phyloP scores from a whole-genome alignment of 768 basidiomycete genomes.

The Sutorius australiensis region DNA sequence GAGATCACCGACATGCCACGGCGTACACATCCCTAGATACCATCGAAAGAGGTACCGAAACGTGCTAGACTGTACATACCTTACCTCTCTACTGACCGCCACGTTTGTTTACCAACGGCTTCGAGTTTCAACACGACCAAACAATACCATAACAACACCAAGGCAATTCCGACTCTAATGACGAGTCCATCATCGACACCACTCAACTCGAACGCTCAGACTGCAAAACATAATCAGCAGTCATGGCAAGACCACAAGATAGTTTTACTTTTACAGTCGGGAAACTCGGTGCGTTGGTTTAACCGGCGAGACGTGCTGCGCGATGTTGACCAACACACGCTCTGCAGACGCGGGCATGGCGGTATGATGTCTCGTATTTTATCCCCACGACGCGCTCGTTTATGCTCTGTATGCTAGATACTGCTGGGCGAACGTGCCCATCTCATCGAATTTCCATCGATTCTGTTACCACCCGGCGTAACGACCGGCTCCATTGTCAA shows the following conservation, averaged over 20 bases:
- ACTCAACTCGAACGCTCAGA: constrained; percentile 6
- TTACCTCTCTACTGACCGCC: not conserved
- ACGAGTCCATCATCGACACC: not conserved
- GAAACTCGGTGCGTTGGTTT: constrained; percentile 73
- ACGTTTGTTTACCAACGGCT: constrained; percentile 20
- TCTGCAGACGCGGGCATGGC: constrained; percentile 92
- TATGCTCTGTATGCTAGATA: constrained; percentile 48
- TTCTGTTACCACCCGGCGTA: constrained; percentile 89
- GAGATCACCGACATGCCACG: not conserved
- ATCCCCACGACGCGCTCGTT: constrained; percentile 2
- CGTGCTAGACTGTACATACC: too few species aligned
- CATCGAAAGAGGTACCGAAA: not conserved
- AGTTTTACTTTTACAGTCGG: constrained; percentile 92
- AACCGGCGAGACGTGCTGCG: not conserved
- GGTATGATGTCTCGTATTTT: constrained; percentile 40
- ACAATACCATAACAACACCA: constrained; percentile 20
- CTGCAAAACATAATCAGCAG: constrained; percentile 3
- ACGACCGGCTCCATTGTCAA: constrained; percentile 95
- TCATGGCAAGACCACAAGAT: constrained; percentile 44
- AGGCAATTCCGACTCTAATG: not conserved
- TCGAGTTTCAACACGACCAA: constrained; percentile 24
- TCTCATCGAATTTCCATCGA: constrained; percentile 95
- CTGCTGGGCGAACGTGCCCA: constrained; percentile 92
- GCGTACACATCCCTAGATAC: not conserved
- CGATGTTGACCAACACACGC: constrained; percentile 5